These are phyloP conservation scores for Metarhizium brunneum DNA, from an alignment of 2,329 filamentous ascomycete genomes.

Conservation along the genomic window DNA sequence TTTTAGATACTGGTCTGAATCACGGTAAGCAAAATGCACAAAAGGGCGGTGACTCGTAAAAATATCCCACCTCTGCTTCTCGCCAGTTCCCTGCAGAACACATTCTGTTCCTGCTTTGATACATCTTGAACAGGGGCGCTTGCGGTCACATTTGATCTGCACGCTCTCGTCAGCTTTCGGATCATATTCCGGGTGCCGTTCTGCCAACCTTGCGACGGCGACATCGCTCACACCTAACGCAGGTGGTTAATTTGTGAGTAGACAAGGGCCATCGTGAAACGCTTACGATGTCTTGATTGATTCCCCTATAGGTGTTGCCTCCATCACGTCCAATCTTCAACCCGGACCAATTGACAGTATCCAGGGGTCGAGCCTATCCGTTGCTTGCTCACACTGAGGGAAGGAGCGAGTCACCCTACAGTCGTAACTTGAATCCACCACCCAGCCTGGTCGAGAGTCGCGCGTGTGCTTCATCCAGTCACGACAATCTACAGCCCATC, in stretches of 20 bases:
- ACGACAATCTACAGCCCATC: too few species aligned
- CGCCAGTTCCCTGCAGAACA: slow-evolving; percentile 28
- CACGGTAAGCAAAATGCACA: neutral
- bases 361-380: too few species aligned
- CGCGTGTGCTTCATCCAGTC: too few species aligned
- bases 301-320: slow-evolving; percentile 25
- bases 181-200: neutral
- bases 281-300: slow-evolving; percentile 27
- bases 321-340: slow-evolving; percentile 10
- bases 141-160: slow-evolving; percentile 44
- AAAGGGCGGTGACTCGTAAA: neutral
- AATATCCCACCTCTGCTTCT: slow-evolving; percentile 29
- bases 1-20: slow-evolving; percentile 32
- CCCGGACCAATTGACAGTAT: too few species aligned
- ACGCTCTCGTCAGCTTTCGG: neutral
- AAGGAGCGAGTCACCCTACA: too few species aligned
- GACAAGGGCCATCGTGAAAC: neutral
- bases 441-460: too few species aligned
- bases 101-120: slow-evolving; percentile 30
- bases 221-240: slow-evolving; percentile 31
- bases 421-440: too few species aligned
- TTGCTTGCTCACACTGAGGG: too few species aligned
- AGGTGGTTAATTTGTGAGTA: slow-evolving; percentile 1
- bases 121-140: slow-evolving; percentile 40
- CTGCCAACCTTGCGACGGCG: slow-evolving; percentile 30